Conservation (phyloP, 2,329 filamentous ascomycete species). For the Fusarium brachygibbosum region DNA sequence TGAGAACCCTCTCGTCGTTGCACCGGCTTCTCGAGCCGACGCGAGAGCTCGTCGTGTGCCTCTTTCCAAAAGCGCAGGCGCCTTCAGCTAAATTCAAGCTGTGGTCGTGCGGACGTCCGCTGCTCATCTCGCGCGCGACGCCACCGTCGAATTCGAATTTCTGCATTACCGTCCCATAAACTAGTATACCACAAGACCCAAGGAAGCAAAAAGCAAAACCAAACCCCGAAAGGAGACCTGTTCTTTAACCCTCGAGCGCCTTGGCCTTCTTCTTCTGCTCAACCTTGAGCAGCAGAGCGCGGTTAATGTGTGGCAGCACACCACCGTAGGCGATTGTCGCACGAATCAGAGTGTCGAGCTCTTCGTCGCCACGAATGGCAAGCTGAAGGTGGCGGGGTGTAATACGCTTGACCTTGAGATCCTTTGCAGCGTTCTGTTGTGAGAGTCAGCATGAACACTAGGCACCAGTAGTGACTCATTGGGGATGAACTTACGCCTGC, state of each 20-base stretch:
- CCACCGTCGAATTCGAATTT: constrained; percentile 47
- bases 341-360: constrained; percentile 96
- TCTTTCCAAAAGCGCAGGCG: constrained; percentile 35
- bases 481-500: constrained; percentile 77
- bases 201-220: constrained; percentile 44
- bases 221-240: constrained; percentile 23
- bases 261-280: constrained; percentile 95
- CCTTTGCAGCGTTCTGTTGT: constrained; percentile 90
- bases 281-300: constrained; percentile 93
- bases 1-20: constrained; percentile 27
- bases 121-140: constrained; percentile 44
- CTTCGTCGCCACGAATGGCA: constrained; percentile 97
- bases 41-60: constrained; percentile 39
- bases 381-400: constrained; percentile 97
- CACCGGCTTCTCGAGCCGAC: constrained; percentile 24
- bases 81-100: constrained; percentile 47
- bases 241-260: constrained; percentile 60
- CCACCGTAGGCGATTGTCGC: constrained; percentile 98
- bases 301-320: constrained; percentile 99
- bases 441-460: constrained; percentile 41
- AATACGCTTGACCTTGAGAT: constrained; percentile 99
- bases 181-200: constrained; percentile 44
- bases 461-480: constrained; percentile 21
- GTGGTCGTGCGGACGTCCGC: constrained; percentile 39
- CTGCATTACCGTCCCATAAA: constrained; percentile 50